Evolutionary conservation across 192 early-diverging fungal genomes (phyloP).

Genomic region (Coemansia guatemalensis): DNA sequence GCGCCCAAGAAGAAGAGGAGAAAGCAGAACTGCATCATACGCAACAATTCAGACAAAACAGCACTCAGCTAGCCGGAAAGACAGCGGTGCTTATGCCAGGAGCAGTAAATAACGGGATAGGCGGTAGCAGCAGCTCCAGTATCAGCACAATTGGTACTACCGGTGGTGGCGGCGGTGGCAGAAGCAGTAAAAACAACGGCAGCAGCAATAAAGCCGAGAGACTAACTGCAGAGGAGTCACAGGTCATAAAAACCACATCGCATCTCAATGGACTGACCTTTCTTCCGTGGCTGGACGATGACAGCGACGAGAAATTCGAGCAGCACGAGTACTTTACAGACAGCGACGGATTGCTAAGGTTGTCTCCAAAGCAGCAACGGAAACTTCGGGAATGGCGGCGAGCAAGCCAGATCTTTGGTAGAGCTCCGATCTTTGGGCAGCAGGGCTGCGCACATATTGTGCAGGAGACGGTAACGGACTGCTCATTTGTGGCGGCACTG

Average conservation of each 20-base stretch:
- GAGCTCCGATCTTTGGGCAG: slow-evolving; percentile 66
- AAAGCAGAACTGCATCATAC: not conserved
- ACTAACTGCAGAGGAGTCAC: slow-evolving; percentile 54
- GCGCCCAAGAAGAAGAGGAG: not conserved
- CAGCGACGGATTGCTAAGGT: slow-evolving; percentile 70
- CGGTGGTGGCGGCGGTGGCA: not conserved
- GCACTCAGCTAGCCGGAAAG: not conserved
- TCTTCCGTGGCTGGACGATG: slow-evolving; percentile 71
- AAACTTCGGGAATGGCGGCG: slow-evolving; percentile 83
- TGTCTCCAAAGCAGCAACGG: slow-evolving; percentile 73
- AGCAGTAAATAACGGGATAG: not conserved
- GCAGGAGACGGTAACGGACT: slow-evolving; percentile 92
- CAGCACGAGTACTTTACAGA: slow-evolving; percentile 61
- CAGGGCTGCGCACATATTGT: slow-evolving; percentile 69
- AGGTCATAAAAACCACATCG: slow-evolving; percentile 67
- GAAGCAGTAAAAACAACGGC: not conserved
- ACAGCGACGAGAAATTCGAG: slow-evolving; percentile 64
- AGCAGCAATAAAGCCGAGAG: slow-evolving; percentile 9
- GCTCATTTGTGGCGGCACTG: slow-evolving; percentile 92
- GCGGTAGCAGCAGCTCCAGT: slow-evolving; percentile 13
- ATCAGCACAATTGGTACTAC: slow-evolving; percentile 8
- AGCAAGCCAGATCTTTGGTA: slow-evolving; percentile 67
- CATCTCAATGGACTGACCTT: slow-evolving; percentile 69
- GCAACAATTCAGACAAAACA: not conserved
- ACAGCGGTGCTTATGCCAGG: not conserved